phyloP scores from a whole-genome alignment of 225 moss, liverwort and hornwort species.

The Climacium dendroides region DNA sequence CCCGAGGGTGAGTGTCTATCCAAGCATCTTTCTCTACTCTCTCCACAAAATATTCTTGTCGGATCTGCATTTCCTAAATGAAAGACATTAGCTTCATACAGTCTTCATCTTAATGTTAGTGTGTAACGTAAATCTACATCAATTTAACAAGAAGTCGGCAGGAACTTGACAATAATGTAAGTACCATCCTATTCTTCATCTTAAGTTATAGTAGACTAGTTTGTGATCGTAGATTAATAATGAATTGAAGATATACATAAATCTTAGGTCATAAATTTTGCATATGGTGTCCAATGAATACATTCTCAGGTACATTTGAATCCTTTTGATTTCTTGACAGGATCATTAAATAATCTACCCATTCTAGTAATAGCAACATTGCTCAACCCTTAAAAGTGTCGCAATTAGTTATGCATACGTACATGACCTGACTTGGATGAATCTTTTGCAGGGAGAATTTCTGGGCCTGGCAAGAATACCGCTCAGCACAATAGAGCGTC shows the following conservation, averaged over 20 bases:
- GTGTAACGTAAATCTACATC: background rate
- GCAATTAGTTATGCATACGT: background rate
- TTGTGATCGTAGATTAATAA: background rate
- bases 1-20: background rate
- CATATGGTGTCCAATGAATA: background rate
- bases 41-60: background rate
- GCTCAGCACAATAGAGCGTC: conserved; percentile 49
- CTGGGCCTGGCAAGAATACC: conserved; percentile 61
- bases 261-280: background rate
- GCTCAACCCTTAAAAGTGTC: background rate
- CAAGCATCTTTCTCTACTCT: too few species aligned
- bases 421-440: background rate
- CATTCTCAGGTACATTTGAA: background rate
- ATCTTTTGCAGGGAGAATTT: conserved; percentile 47
- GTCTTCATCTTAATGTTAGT: background rate
- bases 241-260: too few species aligned
- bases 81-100: background rate
- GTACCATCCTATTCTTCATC: background rate
- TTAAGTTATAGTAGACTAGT: too few species aligned
- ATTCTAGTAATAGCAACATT: background rate
- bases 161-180: background rate
- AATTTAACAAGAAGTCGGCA: background rate
- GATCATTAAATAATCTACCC: too few species aligned
- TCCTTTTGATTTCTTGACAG: too few species aligned
- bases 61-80: background rate